Evolutionary conservation across 2,329 filamentous ascomycete species (phyloP).

Genomic region (Chlorencoelia australis): DNA sequence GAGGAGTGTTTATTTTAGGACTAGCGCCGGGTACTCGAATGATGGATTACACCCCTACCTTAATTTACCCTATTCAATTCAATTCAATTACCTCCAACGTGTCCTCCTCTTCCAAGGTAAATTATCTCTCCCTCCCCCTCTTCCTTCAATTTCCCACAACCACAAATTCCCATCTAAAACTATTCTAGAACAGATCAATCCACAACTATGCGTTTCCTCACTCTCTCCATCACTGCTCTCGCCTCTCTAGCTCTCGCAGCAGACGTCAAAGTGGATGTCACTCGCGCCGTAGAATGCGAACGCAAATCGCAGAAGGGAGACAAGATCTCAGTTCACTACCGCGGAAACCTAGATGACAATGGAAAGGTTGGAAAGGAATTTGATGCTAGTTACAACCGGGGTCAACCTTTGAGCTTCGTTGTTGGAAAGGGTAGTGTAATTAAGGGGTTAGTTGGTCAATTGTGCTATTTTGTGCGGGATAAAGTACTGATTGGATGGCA

Average conservation of each 20-base stretch:
- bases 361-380: conserved; percentile 60
- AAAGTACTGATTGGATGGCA: conserved; percentile 24
- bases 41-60: too few relatives aligned
- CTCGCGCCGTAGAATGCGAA: conserved; percentile 63
- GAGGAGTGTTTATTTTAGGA: too few relatives aligned
- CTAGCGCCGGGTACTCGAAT: too few relatives aligned
- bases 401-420: conserved; percentile 65
- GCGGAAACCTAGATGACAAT: conserved; percentile 58
- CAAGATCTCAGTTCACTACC: conserved; percentile 78
- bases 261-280: conserved; percentile 66
- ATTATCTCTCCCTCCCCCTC: too few relatives aligned
- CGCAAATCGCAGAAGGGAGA: conserved; percentile 71
- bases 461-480: not conserved
- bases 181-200: conserved; percentile 3
- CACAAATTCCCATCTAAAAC: too few relatives aligned
- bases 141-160: too few relatives aligned
- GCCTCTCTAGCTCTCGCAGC: conserved; percentile 22
- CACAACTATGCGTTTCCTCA: conserved; percentile 25
- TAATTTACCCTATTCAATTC: too few relatives aligned
- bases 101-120: too few relatives aligned
- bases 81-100: too few relatives aligned
- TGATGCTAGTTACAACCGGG: conserved; percentile 74
- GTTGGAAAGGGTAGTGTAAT: conserved; percentile 80
- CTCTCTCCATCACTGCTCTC: conserved; percentile 22
- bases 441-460: conserved; percentile 53